A percentile compares a stretch with the other conserved stretches of the same genome.
phyloP scores from a whole-genome alignment of 148 eudicot genomes.

The Polygonum aviculare region DNA sequence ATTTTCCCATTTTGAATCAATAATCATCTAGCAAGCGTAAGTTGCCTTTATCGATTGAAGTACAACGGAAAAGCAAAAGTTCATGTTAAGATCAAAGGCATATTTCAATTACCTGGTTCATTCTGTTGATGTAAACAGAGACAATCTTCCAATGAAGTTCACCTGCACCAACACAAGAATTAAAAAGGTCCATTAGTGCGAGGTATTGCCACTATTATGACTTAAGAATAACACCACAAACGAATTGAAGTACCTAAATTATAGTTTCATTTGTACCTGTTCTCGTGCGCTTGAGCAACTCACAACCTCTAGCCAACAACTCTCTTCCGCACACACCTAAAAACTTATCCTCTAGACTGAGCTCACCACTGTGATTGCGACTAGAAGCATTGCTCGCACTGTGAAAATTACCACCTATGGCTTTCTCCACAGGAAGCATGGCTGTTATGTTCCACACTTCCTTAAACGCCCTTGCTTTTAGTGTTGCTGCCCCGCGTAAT shows the following conservation, averaged over 20 bases:
- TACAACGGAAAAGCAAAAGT: background rate
- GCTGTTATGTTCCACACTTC: slow-evolving; percentile 75
- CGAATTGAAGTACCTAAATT: background rate
- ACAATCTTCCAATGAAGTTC: slow-evolving; percentile 90
- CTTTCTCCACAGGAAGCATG: slow-evolving; percentile 52
- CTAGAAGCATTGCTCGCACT: slow-evolving; percentile 39
- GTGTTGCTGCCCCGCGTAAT: slow-evolving; percentile 71
- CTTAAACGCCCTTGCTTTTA: slow-evolving; percentile 74
- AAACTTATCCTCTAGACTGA: slow-evolving; percentile 42
- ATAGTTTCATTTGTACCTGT: slow-evolving; percentile 30
- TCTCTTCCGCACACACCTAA: slow-evolving; percentile 52
- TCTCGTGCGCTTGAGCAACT: slow-evolving; percentile 83
- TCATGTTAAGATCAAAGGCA: background rate
- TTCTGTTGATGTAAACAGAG: slow-evolving; percentile 62
- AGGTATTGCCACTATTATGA: background rate
- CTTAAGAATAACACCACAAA: background rate
- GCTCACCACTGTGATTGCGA: slow-evolving; percentile 28
- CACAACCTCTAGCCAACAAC: slow-evolving; percentile 58
- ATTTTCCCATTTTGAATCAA: background rate
- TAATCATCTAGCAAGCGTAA: background rate
- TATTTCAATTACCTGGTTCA: slow-evolving; percentile 37
- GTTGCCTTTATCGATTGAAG: background rate
- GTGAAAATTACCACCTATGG: slow-evolving; percentile 18
- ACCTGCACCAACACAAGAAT: slow-evolving; percentile 31
- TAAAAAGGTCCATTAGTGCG: background rate